Base-by-base conservation (phyloP, 2,329 filamentous ascomycete species). In the Botrytis hyacinthi region DNA sequence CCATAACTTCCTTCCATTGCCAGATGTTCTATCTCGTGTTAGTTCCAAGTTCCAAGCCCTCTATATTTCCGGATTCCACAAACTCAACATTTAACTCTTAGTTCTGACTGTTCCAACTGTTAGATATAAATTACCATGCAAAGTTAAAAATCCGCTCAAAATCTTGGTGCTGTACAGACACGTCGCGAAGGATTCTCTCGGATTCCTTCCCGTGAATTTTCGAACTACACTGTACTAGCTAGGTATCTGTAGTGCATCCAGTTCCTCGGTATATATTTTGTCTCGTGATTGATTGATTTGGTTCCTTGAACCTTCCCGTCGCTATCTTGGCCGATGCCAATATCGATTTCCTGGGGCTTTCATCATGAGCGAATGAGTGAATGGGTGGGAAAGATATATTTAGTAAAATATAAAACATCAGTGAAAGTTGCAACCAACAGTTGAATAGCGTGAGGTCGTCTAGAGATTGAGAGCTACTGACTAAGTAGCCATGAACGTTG, bases 131-230 rank as follows among this genome's bases (percentile, higher is more conserved):
- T 32, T 44, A 32, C 40, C 40, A n/a, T 29, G 42, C 20, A 35
- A 60, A 35, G 18, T 60, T 14, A 22, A 26, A 60, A 35, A 35
- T 22, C 29, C 42, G 12, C 32, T n/a, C 12, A 26, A n/a, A n/a
- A 35, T 7, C 63, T 66, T 48, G 42, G 63, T 48, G 18, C 35
- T 37, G 32, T 37, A 46, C 62, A 32, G 42, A 65, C 62, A 65
- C 42, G 62, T 65, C 18, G 62, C 62, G 42, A 65, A 46, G 42
- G 42, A 65, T 65, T 65, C 62, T n/a, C 9, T 32, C n/a, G 62
- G 62, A 46, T 65, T 44, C 37, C 65, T 48, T 51, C 22, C 32
- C 65, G 44, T 67, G 32, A 3, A 67, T n/a, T 67, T n/a, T 66
- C 8, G 26, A 51, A n/a, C 14, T 57, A 32, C 51, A 8, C 51